Conservation (phyloP, 2,329 filamentous ascomycete species). For the Fusarium tuaranense region DNA sequence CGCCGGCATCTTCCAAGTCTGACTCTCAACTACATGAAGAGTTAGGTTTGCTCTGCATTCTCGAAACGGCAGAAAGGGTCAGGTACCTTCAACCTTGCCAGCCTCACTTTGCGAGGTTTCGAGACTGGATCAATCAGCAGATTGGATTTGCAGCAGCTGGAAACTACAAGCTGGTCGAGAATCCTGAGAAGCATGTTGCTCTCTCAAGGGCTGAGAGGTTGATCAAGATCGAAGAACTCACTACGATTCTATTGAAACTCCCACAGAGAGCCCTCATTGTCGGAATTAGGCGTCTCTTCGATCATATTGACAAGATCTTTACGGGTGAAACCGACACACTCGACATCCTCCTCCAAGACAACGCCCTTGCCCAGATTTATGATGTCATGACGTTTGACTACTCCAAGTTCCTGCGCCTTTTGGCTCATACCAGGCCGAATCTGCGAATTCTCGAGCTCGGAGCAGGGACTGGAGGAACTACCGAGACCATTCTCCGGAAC, state of each 20-base stretch:
- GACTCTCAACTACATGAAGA: constrained; percentile 10
- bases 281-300: constrained; percentile 6
- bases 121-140: constrained; percentile 17
- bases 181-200: not conserved
- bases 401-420: not conserved
- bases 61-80: constrained; percentile 4
- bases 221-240: not conserved
- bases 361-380: not conserved
- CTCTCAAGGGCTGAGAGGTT: not conserved
- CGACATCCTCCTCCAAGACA: constrained; percentile 7
- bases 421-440: constrained; percentile 48
- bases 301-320: constrained; percentile 3
- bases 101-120: constrained; percentile 12
- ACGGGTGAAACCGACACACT: constrained; percentile 7
- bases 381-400: constrained; percentile 9
- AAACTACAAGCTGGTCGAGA: constrained; percentile 50
- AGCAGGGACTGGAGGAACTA: constrained; percentile 50
- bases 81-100: constrained; percentile 9
- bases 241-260: not conserved
- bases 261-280: not conserved
- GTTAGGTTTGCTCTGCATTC: not conserved
- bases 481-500: constrained; percentile 3
- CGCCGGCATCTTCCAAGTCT: not conserved
- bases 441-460: constrained; percentile 55
- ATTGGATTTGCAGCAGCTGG: constrained; percentile 6